Evolutionary conservation across 163 green algal species (phyloP).

Genomic region (Scenedesmus sp.): DNA sequence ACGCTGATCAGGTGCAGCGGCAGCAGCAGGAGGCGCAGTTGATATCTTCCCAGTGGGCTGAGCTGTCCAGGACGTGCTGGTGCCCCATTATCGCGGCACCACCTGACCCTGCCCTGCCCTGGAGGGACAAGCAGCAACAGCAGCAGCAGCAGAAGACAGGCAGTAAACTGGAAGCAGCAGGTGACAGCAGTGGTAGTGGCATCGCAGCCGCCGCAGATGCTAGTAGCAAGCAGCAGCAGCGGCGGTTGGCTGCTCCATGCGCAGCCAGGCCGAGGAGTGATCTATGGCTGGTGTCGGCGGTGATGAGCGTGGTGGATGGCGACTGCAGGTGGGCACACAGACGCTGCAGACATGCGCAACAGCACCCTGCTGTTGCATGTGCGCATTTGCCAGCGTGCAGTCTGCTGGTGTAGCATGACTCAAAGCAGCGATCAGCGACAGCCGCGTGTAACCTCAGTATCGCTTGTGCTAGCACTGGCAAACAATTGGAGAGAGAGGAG

Average conservation of each 20-base stretch:
- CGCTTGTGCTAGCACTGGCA: too few species aligned
- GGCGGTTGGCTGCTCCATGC: slow-evolving; percentile 39
- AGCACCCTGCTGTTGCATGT: neutral
- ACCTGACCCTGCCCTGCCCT: slow-evolving; percentile 41
- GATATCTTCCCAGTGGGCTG: slow-evolving; percentile 7
- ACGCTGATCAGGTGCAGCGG: neutral
- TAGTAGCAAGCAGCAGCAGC: neutral
- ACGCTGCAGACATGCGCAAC: neutral
- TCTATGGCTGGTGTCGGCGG: slow-evolving; percentile 74
- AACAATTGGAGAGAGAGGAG: too few species aligned
- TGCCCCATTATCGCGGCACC: slow-evolving; percentile 21
- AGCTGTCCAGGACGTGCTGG: slow-evolving; percentile 25
- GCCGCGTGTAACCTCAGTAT: too few species aligned
- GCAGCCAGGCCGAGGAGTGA: slow-evolving; percentile 19
- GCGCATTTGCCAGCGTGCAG: neutral
- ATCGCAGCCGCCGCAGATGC: slow-evolving; percentile 38
- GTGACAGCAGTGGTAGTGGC: slow-evolving; percentile 44
- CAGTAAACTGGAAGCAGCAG: neutral
- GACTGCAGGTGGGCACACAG: slow-evolving; percentile 64
- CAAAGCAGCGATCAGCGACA: too few species aligned
- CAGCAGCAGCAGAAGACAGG: neutral
- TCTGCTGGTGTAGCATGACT: neutral
- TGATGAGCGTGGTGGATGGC: slow-evolving; percentile 72
- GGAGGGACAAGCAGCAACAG: slow-evolving; percentile 8
- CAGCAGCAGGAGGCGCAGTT: neutral